Evolutionary conservation across 2,329 filamentous ascomycete genomes (phyloP).

Genomic region (Didymella pinodella): DNA sequence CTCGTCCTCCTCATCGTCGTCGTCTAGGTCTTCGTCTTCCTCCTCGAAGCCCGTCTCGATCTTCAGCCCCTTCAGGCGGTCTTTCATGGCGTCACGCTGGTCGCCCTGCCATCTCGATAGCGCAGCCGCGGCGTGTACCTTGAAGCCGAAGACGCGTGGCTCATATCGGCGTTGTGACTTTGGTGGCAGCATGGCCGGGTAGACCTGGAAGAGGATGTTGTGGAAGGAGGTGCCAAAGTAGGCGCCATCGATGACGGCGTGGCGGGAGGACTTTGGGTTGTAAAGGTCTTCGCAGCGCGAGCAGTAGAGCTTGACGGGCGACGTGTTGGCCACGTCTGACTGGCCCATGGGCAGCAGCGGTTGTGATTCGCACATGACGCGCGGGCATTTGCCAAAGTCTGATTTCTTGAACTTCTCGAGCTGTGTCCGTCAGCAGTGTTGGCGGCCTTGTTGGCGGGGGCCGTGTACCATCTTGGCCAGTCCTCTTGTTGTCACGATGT

Average conservation of each 20-base stretch:
- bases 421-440: slow-evolving; percentile 58
- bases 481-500: slow-evolving; percentile 94
- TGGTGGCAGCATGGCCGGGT: slow-evolving; percentile 84
- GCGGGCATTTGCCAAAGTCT: slow-evolving; percentile 97
- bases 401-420: slow-evolving; percentile 99
- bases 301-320: slow-evolving; percentile 96
- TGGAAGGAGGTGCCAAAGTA: slow-evolving; percentile 99
- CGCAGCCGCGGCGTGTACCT: slow-evolving; percentile 87
- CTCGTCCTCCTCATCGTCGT: slow-evolving; percentile 63
- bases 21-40: slow-evolving; percentile 67
- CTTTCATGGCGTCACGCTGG: slow-evolving; percentile 82
- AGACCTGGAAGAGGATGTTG: slow-evolving; percentile 99
- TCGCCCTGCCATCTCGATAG: slow-evolving; percentile 90
- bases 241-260: slow-evolving; percentile 93
- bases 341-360: slow-evolving; percentile 94
- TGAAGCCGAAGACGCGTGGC: slow-evolving; percentile 92
- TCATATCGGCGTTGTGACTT: slow-evolving; percentile 89
- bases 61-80: slow-evolving; percentile 70
- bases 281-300: slow-evolving; percentile 97
- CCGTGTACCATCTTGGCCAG: slow-evolving; percentile 87
- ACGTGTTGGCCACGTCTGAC: slow-evolving; percentile 84
- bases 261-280: slow-evolving; percentile 96
- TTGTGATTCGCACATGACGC: slow-evolving; percentile 92
- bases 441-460: neutral
- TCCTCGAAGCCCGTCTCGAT: slow-evolving; percentile 84